phyloP scores from a whole-genome alignment of 1,284 basidiomycete species.

The Ustilago trichophora region DNA sequence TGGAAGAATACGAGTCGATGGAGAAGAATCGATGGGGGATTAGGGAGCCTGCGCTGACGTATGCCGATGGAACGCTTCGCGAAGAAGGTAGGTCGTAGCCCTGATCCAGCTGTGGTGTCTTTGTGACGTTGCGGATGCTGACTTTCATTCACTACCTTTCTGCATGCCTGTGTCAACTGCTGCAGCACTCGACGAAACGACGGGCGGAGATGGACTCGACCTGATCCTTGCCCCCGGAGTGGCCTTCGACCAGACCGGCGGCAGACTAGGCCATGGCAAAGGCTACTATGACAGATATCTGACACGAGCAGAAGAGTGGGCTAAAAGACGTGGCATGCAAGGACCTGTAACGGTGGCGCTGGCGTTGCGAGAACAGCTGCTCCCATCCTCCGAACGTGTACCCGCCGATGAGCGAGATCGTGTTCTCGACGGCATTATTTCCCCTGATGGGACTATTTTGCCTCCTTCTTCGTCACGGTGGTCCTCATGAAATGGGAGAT shows the following conservation, averaged over 20 bases:
- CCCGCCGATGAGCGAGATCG: slow-evolving; percentile 64
- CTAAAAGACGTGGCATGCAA: slow-evolving; percentile 8
- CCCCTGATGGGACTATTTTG: slow-evolving; percentile 45
- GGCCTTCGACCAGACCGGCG: slow-evolving; percentile 65
- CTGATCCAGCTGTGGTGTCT: no score
- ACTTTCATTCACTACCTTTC: neutral
- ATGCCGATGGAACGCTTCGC: slow-evolving; percentile 46
- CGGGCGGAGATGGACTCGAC: slow-evolving; percentile 65
- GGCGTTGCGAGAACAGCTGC: slow-evolving; percentile 61
- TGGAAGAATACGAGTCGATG: slow-evolving; percentile 61
- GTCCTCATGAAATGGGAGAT: slow-evolving; percentile 11
- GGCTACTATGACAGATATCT: slow-evolving; percentile 68
- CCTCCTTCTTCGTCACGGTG: slow-evolving; percentile 26
- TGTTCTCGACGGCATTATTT: slow-evolving; percentile 60
- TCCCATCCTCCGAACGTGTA: slow-evolving; percentile 51
- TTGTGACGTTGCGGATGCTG: neutral
- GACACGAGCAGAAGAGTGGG: slow-evolving; percentile 44
- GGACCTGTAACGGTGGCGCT: slow-evolving; percentile 61
- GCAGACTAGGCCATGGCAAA: slow-evolving; percentile 67
- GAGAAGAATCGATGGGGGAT: slow-evolving; percentile 67
- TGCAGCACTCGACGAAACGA: slow-evolving; percentile 58
- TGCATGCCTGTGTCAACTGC: no score
- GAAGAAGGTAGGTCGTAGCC: slow-evolving; percentile 37
- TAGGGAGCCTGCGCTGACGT: slow-evolving; percentile 62
- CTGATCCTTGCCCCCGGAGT: slow-evolving; percentile 67